These are phyloP conservation scores for Acanthamoeba lenticulata DNA, from an alignment of 208 protist species.

Conservation along the genomic window DNA sequence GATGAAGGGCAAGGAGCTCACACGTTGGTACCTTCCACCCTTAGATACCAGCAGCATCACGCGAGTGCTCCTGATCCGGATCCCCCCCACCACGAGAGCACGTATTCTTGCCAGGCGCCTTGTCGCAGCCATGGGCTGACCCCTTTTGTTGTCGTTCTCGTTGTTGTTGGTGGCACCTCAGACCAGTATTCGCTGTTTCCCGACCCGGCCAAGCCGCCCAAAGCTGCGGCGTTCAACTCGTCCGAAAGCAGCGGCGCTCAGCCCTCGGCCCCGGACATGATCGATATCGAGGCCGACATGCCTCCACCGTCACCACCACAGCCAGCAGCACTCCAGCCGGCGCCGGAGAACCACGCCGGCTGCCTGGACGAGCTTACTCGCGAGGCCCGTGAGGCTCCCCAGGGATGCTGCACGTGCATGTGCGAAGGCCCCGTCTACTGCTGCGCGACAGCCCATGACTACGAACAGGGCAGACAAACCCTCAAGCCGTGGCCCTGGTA, in stretches of 20 bases:
- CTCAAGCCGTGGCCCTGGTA: background rate
- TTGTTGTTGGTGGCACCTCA: background rate
- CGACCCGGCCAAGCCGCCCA: background rate
- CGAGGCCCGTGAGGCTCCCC: background rate
- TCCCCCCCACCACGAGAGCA: too few species aligned
- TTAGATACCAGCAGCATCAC: background rate
- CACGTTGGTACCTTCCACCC: too few species aligned
- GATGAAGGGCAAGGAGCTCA: too few species aligned
- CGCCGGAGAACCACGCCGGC: background rate
- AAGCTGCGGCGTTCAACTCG: background rate
- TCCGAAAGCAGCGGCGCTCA: too few species aligned
- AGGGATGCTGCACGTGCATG: background rate
- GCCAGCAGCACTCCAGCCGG: background rate
- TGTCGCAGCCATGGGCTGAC: too few species aligned
- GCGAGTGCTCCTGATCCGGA: background rate
- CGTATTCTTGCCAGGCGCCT: too few species aligned
- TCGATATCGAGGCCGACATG: background rate
- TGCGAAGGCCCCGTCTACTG: conserved; percentile 15
- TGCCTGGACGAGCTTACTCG: background rate
- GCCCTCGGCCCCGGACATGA: background rate
- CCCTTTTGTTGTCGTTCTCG: background rate
- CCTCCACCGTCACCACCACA: background rate
- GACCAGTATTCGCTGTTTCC: background rate
- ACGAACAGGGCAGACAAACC: background rate
- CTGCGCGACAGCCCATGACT: background rate